Percentiles rank a stretch among this genome's conserved stretches.
These are phyloP conservation scores for Crucihimalaya himalaica DNA, from an alignment of 345 rosid genomes.

Conservation along the genomic window DNA sequence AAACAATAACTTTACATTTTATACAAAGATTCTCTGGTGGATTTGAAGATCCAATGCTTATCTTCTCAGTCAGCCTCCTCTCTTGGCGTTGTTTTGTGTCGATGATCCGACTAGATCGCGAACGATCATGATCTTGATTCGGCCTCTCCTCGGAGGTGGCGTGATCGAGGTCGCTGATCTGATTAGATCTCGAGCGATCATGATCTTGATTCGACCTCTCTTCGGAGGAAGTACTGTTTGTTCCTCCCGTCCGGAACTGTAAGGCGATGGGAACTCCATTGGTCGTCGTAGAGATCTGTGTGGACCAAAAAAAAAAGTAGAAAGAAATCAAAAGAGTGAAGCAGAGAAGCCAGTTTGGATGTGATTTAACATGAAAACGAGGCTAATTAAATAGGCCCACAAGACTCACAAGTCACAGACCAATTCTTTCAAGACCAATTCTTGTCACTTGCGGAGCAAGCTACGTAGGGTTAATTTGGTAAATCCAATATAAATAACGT, in stretches of 20 bases:
- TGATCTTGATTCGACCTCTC: conserved; percentile 31
- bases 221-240: conserved; percentile 18
- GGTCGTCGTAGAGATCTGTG: background rate
- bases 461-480: background rate
- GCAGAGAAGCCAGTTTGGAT: background rate
- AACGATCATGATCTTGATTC: conserved; percentile 30
- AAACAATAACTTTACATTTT: background rate
- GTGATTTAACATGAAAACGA: background rate
- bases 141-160: background rate
- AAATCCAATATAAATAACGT: background rate
- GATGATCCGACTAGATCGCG: conserved; percentile 21
- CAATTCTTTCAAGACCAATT: background rate
- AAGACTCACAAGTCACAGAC: background rate
- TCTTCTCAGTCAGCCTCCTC: background rate
- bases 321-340: background rate
- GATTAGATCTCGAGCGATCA: conserved; percentile 21
- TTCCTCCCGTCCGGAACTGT: background rate
- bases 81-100: background rate
- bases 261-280: conserved; percentile 27
- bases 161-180: background rate
- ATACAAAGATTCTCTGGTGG: background rate
- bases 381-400: background rate
- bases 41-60: conserved; percentile 3
- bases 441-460: conserved; percentile 11
- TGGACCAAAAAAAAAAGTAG: background rate